These are phyloP conservation scores for Penicillium sp. DNA, from an alignment of 2,329 filamentous ascomycete genomes.

Conservation along the genomic window DNA sequence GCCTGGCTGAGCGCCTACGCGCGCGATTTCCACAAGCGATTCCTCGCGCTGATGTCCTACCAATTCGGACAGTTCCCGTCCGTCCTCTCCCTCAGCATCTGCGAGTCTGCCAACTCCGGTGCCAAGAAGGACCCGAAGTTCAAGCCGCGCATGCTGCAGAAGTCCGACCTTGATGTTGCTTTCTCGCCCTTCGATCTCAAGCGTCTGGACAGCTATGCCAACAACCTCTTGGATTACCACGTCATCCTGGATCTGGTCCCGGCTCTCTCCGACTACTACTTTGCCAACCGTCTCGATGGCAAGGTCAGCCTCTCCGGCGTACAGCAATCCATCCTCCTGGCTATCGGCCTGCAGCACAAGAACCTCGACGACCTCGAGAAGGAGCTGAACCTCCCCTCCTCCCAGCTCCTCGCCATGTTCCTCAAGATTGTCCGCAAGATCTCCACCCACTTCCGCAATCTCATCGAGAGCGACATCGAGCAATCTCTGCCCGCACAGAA, in stretches of 20 bases:
- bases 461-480: conserved; percentile 72
- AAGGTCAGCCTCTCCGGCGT: conserved; percentile 73
- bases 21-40: conserved; percentile 91
- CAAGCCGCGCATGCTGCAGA: conserved; percentile 59
- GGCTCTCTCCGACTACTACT: conserved; percentile 77
- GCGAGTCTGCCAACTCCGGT: conserved; percentile 76
- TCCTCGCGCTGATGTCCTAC: conserved; percentile 84
- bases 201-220: conserved; percentile 89
- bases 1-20: conserved; percentile 90
- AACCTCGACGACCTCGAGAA: conserved; percentile 75
- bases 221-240: conserved; percentile 96
- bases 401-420: conserved; percentile 92
- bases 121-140: conserved; percentile 63
- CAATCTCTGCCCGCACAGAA: conserved; percentile 61
- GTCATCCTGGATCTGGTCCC: conserved; percentile 93
- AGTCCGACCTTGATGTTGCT: conserved; percentile 70
- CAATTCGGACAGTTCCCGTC: conserved; percentile 83
- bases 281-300: conserved; percentile 69
- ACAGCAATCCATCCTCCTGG: conserved; percentile 84
- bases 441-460: conserved; percentile 68
- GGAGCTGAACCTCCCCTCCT: conserved; percentile 70
- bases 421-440: conserved; percentile 93
- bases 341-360: conserved; percentile 87
- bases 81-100: conserved; percentile 76
- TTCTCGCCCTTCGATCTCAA: conserved; percentile 94